Evolutionary conservation across 2,329 filamentous ascomycete species (phyloP).

Genomic region (Ambrosiella cleistominuta): DNA sequence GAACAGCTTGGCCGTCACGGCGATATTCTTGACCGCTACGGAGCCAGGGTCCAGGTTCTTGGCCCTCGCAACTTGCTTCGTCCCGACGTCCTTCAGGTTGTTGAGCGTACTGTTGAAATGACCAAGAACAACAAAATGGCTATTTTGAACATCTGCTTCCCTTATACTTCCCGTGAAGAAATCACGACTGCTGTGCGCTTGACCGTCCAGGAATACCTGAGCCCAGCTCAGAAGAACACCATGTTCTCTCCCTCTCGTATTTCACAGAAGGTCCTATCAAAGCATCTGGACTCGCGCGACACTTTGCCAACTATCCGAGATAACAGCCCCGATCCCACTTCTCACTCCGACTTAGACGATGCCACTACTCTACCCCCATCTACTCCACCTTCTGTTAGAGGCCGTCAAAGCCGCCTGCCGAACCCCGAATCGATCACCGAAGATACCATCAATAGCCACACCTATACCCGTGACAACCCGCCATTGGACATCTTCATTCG

Average conservation of each 20-base stretch:
- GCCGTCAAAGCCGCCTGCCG: conserved; percentile 24
- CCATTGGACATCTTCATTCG: conserved; percentile 81
- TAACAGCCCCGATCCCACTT: conserved; percentile 28
- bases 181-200: conserved; percentile 79
- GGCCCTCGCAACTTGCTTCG: conserved; percentile 73
- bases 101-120: conserved; percentile 70
- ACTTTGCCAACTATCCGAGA: conserved; percentile 33
- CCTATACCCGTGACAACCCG: conserved; percentile 72
- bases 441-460: conserved; percentile 65
- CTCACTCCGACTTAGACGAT: conserved; percentile 30
- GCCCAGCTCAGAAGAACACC: conserved; percentile 42
- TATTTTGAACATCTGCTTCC: conserved; percentile 85
- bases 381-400: conserved; percentile 24
- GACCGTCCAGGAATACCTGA: conserved; percentile 71
- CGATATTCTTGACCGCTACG: conserved; percentile 81
- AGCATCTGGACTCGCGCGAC: conserved; percentile 34
- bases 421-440: conserved; percentile 80
- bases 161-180: conserved; percentile 89
- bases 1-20: conserved; percentile 84
- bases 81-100: conserved; percentile 71
- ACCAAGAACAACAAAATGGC: conserved; percentile 72
- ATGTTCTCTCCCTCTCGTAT: conserved; percentile 82
- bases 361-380: conserved; percentile 41
- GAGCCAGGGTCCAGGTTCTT: conserved; percentile 68
- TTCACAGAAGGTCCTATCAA: conserved; percentile 63